Evolutionary conservation across 306 rosid genomes (phyloP), one percentile per base, ranked within the genome.

Genomic region (Lathyrus tuberosus): DNA sequence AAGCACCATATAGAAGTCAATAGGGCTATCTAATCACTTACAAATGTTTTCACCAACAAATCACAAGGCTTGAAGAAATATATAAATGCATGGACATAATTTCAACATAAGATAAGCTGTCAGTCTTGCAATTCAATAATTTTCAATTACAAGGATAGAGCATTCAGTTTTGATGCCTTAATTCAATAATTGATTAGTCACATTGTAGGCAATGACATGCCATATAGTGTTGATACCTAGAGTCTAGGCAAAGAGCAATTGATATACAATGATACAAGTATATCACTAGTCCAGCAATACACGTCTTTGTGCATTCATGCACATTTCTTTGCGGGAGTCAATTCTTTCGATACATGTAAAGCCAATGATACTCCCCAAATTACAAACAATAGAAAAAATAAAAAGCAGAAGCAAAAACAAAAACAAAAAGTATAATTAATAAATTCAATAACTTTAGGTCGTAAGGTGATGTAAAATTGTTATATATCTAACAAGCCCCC

Each of bases 101-200:
- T 44, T 33, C 62, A 66, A 7, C 10, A 35, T 6, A 22, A 75
- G 44, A 44, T 18, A 43, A 20, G 31, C 24, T 53, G 24, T 57
- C 43, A 46, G 24, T 57, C 67, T 66, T 49, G 15, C 33, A 66
- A 74, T 54, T 26, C 28, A 52, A 48, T 26, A 44, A 42, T 51
- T 52, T 63, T 33, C 48, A 28, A 30, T 40, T 51, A 67, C 31
- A 67, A 56, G 41, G 74, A 75, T 37, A 63, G 41, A 44, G 69
- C 64, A 48, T 68, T 12, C 28, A 20, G 61, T 68, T 53, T 47
- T 53, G 52, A 22, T 53, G 46, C 48, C 49, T 17, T 11, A 33
- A 51, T 53, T 62, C 20, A 40, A 62, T 6, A 48, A 17, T 6
- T 9, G 46, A 49, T 49, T 43, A 65, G 48, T 44, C 38, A 57